A percentile compares a stretch with the other conserved stretches of the same genome.
Conservation (phyloP, 805 yeast species). For the Suhomyces pyralidae region DNA sequence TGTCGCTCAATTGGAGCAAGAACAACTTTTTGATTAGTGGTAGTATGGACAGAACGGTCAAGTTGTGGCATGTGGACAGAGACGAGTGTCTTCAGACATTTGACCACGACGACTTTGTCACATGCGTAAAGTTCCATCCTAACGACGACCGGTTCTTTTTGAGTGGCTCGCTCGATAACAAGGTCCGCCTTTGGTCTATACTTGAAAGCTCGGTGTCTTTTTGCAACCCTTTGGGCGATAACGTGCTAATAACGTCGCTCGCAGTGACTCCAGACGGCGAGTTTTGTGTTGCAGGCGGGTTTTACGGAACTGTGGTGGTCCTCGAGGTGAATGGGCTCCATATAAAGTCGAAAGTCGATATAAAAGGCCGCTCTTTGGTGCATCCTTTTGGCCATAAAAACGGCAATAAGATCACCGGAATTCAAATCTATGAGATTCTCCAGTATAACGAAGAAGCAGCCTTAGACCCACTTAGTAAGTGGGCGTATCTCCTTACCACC, state of each 20-base stretch:
- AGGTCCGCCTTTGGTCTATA: slow-evolving; percentile 79
- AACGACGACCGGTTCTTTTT: slow-evolving; percentile 82
- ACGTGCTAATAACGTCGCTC: slow-evolving; percentile 70
- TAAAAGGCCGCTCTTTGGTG: slow-evolving; percentile 24
- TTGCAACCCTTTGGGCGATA: slow-evolving; percentile 49
- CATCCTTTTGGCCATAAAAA: slow-evolving; percentile 23
- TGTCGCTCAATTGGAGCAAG: slow-evolving; percentile 85
- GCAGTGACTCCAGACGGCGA: slow-evolving; percentile 67
- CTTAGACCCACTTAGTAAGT: slow-evolving; percentile 16
- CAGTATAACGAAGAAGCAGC: slow-evolving; percentile 5
- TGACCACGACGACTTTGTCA: slow-evolving; percentile 76
- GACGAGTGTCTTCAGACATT: slow-evolving; percentile 60
- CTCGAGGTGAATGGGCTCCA: slow-evolving; percentile 65
- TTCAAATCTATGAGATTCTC: slow-evolving; percentile 44
- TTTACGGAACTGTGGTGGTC: slow-evolving; percentile 63
- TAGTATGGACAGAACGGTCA: slow-evolving; percentile 81
- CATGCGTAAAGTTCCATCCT: slow-evolving; percentile 78
- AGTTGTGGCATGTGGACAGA: slow-evolving; percentile 81
- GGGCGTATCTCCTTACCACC: slow-evolving; percentile 58
- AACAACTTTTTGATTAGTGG: slow-evolving; percentile 77
- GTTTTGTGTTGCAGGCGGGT: slow-evolving; percentile 68
- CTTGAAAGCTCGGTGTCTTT: slow-evolving; percentile 65
- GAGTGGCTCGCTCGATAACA: slow-evolving; percentile 76
- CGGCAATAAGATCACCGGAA: slow-evolving; percentile 67
- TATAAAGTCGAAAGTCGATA: slow-evolving; percentile 29